Base-by-base conservation (phyloP, 257 asterid genomes). In the Avicennia marina region DNA sequence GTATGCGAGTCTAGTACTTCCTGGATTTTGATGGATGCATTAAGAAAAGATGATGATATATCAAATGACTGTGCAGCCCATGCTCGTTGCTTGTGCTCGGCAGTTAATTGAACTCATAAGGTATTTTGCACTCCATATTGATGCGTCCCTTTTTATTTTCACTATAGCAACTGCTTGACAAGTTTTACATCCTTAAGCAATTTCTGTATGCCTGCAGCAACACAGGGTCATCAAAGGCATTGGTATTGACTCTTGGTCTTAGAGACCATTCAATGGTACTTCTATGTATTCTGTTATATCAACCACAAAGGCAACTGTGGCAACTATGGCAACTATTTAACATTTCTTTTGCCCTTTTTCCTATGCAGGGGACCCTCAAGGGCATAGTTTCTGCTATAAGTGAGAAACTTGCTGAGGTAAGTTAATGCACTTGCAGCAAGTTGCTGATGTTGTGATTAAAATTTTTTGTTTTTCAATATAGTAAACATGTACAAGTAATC, bases 191-290 rank as follows among this genome's bases (percentile, higher is more conserved):
- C 34, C 16, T 45, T 32, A 60, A 29, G 41, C 41, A 18, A 40
- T 25, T 65, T 54, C 19, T 56, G 33, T 58, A 43, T 67, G 19
- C 54, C n/a, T 61, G 75, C 89, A 85, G 95, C 74, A 70, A 70
- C 51, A 51, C 81, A 16, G 95, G 94, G 66, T 88, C 91, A 19
- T 68, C 95, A 1, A 88, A 74, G 62, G 67, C 93, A 40, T 62
- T 91, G 69, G 91, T 91, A 39, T 73, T 91, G 43, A 79, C 95
- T 57, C 94, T 88, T 59, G 98, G 98, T 56, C 85, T 91, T 42
- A 82, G 70, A 68, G 89, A 85, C 58, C 95, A 91, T 73, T 83
- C 98, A 18, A 41, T 57, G 94, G 98, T 90, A 81, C 29, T 62
- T 33, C 15, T 41, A 2, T 39, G 27, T 42, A 7, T 18, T 44